Evolutionary conservation across 202 grass and related monocot species (phyloP).

Genomic region (Cymbopogon flexuosus): DNA sequence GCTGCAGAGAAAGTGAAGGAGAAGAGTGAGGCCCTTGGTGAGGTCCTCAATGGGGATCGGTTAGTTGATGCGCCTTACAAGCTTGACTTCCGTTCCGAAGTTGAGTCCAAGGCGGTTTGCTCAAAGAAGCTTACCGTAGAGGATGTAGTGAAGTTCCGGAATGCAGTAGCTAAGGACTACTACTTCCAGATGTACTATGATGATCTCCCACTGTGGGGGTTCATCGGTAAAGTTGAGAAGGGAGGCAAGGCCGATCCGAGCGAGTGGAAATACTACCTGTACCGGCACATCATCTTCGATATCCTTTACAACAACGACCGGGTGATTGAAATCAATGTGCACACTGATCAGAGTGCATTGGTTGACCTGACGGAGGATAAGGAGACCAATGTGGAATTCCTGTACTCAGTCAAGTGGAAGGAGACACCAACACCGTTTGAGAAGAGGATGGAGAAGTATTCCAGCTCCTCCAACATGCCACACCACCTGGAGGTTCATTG

Average conservation of each 20-base stretch:
- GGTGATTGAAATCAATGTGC: slow-evolving; percentile 83
- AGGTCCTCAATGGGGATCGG: slow-evolving; percentile 87
- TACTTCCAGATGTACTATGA: slow-evolving; percentile 99
- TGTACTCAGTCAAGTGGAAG: slow-evolving; percentile 92
- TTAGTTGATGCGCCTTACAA: slow-evolving; percentile 92
- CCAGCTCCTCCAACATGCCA: slow-evolving; percentile 65
- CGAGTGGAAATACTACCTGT: slow-evolving; percentile 83
- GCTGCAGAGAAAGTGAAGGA: slow-evolving; percentile 78
- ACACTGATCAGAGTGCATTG: slow-evolving; percentile 62
- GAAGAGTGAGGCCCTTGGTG: slow-evolving; percentile 77
- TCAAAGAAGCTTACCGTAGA: slow-evolving; percentile 67
- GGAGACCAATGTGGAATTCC: slow-evolving; percentile 63
- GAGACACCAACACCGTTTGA: slow-evolving; percentile 68
- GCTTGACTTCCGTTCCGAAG: slow-evolving; percentile 57
- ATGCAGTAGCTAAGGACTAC: slow-evolving; percentile 75
- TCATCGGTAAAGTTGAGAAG: slow-evolving; percentile 85
- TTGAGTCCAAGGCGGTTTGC: slow-evolving; percentile 69
- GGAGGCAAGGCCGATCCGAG: slow-evolving; percentile 50
- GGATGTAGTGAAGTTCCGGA: slow-evolving; percentile 70
- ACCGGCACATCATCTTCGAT: slow-evolving; percentile 87
- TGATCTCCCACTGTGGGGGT: slow-evolving; percentile 91
- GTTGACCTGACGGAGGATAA: slow-evolving; percentile 77
- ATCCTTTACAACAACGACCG: slow-evolving; percentile 74
- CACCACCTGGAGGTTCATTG: slow-evolving; percentile 95
- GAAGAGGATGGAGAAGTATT: slow-evolving; percentile 98